A percentile compares a stretch with the other conserved stretches of the same genome.
Conservation (phyloP, 2,329 filamentous ascomycete species). For the Colletotrichum sp. region DNA sequence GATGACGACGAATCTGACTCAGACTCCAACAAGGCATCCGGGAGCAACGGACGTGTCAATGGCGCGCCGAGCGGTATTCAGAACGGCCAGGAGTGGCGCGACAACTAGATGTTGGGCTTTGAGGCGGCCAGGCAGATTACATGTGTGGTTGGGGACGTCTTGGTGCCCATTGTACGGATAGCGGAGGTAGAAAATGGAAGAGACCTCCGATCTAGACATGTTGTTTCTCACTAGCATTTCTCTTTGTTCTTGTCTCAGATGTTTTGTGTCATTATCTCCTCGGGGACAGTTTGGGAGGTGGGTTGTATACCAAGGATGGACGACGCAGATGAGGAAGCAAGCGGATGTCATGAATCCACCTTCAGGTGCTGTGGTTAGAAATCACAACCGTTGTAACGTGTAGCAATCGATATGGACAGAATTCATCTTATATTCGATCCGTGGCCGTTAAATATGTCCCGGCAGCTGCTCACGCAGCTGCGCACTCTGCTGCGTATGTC, state of each 20-base stretch:
- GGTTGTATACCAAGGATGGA: neutral
- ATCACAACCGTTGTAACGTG: neutral
- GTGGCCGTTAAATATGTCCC: neutral
- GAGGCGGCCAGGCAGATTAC: neutral
- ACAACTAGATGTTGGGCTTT: slow-evolving; percentile 22
- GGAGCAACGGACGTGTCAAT: slow-evolving; percentile 21
- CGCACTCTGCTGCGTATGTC: neutral
- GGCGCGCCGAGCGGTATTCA: slow-evolving; percentile 44
- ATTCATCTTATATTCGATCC: neutral
- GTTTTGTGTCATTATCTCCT: neutral
- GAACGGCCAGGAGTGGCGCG: slow-evolving; percentile 53
- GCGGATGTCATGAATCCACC: neutral
- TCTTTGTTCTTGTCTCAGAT: neutral
- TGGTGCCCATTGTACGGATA: neutral
- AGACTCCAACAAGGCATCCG: slow-evolving; percentile 33
- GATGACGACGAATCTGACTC: slow-evolving; percentile 62
- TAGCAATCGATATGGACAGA: neutral
- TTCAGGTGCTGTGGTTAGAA: neutral
- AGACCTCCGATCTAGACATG: neutral
- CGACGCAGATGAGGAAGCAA: neutral
- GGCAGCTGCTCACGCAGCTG: neutral
- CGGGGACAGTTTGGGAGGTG: neutral
- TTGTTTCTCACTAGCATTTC: neutral
- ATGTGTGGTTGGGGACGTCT: neutral
- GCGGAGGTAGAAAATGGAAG: neutral